These are phyloP conservation scores for Lepidopterella palustris DNA, from an alignment of 495 filamentous ascomycete species.

Conservation along the genomic window DNA sequence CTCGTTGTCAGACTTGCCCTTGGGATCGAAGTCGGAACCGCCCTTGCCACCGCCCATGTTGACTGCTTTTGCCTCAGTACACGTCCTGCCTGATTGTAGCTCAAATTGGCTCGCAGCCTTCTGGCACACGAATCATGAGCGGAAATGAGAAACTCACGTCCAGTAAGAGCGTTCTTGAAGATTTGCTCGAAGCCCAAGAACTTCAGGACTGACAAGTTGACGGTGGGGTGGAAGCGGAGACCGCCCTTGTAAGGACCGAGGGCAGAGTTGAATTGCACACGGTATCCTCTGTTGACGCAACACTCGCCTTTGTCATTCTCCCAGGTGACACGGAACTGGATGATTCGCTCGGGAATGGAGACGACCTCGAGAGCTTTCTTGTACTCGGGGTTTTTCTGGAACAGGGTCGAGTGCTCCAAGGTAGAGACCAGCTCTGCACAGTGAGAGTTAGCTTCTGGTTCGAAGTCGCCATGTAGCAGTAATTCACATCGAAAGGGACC, in stretches of 20 bases:
- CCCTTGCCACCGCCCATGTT: slow-evolving; percentile 98
- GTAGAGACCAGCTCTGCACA: slow-evolving; percentile 80
- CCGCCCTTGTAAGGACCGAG: slow-evolving; percentile 98
- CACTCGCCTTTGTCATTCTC: slow-evolving; percentile 84
- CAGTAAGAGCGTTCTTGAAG: slow-evolving; percentile 99
- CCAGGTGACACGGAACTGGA: slow-evolving; percentile 97
- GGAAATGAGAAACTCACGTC: slow-evolving; percentile 53
- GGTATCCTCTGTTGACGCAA: slow-evolving; percentile 93
- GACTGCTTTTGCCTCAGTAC: slow-evolving; percentile 44
- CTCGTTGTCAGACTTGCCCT: slow-evolving; percentile 95
- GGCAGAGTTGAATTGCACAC: slow-evolving; percentile 98
- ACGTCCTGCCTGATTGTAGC: no score
- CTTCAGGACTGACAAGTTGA: slow-evolving; percentile 96
- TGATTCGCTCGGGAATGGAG: slow-evolving; percentile 88
- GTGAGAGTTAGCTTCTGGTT: background rate
- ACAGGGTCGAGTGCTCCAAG: slow-evolving; percentile 88
- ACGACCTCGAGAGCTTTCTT: slow-evolving; percentile 80
- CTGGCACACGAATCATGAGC: background rate
- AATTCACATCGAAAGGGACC: background rate
- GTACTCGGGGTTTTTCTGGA: slow-evolving; percentile 91
- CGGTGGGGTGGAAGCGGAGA: slow-evolving; percentile 88
- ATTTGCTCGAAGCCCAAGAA: slow-evolving; percentile 99
- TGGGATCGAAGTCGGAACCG: slow-evolving; percentile 98
- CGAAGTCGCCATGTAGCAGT: background rate
- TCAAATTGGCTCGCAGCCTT: no score